Base-by-base conservation (phyloP, 352 stramenopile genomes). In the Phytophthora rubi region DNA sequence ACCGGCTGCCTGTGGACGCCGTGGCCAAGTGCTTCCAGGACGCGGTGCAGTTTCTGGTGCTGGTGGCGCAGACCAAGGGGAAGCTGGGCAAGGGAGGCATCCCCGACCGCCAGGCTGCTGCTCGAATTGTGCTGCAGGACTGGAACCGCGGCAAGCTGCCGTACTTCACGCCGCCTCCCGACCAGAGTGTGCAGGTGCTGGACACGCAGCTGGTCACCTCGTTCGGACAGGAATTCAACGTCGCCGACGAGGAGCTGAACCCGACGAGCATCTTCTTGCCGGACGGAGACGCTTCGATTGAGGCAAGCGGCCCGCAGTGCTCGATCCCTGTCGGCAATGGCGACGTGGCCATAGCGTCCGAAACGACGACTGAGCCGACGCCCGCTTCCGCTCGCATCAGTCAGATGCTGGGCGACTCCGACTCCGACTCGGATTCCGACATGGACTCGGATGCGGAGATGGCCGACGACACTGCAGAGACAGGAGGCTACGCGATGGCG, bases 71-170 rank as follows among this genome's bases (percentile, higher is more conserved):
- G 28, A 73, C 83, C 18, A 93, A 92, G 47, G 97, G 97, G 49
- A 98, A 98, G 68, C 86, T 99, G 15, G 87, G 95, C 44, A 99
- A 99, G 69, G 97, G 97, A 45, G 86, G 86, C n/a, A 86, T 94
- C 39, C 97, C 97, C 0, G 96, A 99, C 71, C 96, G 98, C 55
- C 83, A 97, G 53, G 90, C 93, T 39, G 97, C 97, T 45, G 97
- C 97, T 28, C 86, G 94, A 12, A 86, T 92, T 47, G 85, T 98
- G 18, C 82, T 98, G 26, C 85, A 96, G 68, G 95, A 98, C 77
- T 98, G 92, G 89, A 98, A 98, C 68, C 82, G 83, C 33, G 95
- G 95, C 55, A 94, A 94, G 62, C 91, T 98, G 45, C 83, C 86
- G 33, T 98, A 95, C 76, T 97, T 92, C 77, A 93, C 84, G 30